Base-by-base conservation (phyloP, 805 yeast species). In the Saccharomycopsis capsularis region DNA sequence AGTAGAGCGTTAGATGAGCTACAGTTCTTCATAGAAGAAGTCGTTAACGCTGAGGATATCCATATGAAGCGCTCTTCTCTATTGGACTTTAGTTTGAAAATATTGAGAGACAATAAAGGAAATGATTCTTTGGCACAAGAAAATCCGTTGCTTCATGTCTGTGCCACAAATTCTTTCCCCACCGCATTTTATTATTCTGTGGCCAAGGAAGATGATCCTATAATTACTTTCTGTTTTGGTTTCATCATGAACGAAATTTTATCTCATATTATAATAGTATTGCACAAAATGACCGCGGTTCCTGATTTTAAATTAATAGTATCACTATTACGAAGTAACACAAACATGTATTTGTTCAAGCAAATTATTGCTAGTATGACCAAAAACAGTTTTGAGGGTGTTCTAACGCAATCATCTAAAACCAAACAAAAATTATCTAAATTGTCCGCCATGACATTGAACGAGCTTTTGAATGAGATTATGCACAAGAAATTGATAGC, bases 221-320 rank as follows among this genome's bases (percentile, higher is more conserved):
- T 46, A 3, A 22, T 32, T 5, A 6, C n/a, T 3, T 37, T 46
- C 18, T 46, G 44, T 18, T 46, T 46, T 40, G 44, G 44, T 7
- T 27, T 46, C 38, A 38, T 46, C 30, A 21, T 46, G 18, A 22
- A 46, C 23, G 49, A 46, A 24, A 6, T 44, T 6, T 16, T 44
- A 6, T 7, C 38, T 18, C n/a, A 15, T 19, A 25, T 19, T 38
- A 15, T 4, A 13, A 6, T 19, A 7, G 25, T 13, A 15, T 6
- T n/a, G n/a, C n/a, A n/a, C n/a, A n/a, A n/a, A n/a, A n/a, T n/a
- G n/a, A n/a, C n/a, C n/a, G n/a, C n/a, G n/a, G n/a, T n/a, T n/a
- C n/a, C n/a, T n/a, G n/a, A n/a, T n/a, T n/a, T 9, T 7, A 30
- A 32, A 7, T 7, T 9, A 15, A 6, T 11, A 16, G 43, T 11